Evolutionary conservation across 2,329 filamentous ascomycete species (phyloP), one percentile per base, ranked within the genome.

Genomic region (Elsinoe fawcettii): DNA sequence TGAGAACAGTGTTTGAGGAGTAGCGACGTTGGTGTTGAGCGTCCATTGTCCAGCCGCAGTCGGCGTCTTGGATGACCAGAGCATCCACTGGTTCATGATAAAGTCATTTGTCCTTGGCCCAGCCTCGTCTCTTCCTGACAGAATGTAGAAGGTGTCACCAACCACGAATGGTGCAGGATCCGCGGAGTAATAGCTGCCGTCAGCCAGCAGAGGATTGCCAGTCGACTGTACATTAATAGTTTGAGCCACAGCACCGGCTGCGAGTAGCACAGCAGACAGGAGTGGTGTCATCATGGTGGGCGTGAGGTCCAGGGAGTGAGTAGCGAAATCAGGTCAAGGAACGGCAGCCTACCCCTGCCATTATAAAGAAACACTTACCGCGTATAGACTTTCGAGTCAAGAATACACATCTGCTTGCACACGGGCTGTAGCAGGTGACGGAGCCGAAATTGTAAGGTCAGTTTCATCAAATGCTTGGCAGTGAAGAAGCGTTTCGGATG

Each of bases 51-150:
- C 49, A 25, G 22, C 49, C 9, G 49, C 25, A 39, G n/a, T n/a
- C 5, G 49, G 30, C 5, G 32, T 53, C 49, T 53, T 53, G 49
- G 49, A 53, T 16, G 56, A 58, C 25, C 51, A 58, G 1, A 58
- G 49, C 41, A 51, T 41, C 56, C 56, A 58, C n/a, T 58, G 36
- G 11, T 55, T 58, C 56, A 58, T 58, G 41, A 53, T 53, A 39
- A 53, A 53, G 49, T 58, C 51, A 37, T 58, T 54, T 37, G 30
- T 58, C 5, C 46, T 58, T 16, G 56, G 51, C 18, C 37, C 56
- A 16, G 51, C 44, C 39, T 58, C 56, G 47, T 58, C 56, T 20
- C 44, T 49, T 23, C 51, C 56, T 11, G 56, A 51, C 14, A 58
- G 39, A 27, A 58, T 51, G 27, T 58, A 58, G 37, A 58, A 36